A percentile compares a stretch with the other conserved stretches of the same genome.
These are phyloP conservation scores for Capsicum rhomboideum DNA, from an alignment of 257 asterid species.

Conservation along the genomic window DNA sequence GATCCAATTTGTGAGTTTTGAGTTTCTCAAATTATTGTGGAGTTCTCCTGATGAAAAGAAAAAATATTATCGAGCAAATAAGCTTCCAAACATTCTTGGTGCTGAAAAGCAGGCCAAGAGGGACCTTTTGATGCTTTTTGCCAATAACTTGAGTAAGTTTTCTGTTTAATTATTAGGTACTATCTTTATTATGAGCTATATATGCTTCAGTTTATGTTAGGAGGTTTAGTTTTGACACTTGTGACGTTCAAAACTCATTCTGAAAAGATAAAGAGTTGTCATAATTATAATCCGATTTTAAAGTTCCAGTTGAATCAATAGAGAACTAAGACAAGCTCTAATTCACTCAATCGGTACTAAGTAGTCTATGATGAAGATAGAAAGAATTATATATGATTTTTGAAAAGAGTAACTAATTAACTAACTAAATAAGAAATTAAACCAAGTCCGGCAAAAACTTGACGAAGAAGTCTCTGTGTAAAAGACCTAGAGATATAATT, in stretches of 20 bases:
- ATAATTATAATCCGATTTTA: neutral
- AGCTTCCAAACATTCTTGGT: slow-evolving; percentile 75
- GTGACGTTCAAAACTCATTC: neutral
- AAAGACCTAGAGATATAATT: too few species aligned
- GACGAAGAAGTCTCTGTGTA: too few species aligned
- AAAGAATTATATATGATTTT: neutral
- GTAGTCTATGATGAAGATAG: neutral
- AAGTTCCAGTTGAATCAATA: neutral
- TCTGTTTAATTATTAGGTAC: neutral
- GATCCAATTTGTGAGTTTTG: too few species aligned
- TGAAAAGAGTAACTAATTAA: neutral
- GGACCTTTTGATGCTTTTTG: slow-evolving; percentile 85
- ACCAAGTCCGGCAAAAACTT: neutral
- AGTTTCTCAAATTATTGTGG: too few species aligned
- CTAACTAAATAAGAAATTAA: neutral
- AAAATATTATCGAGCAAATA: slow-evolving; percentile 15
- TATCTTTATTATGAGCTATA: neutral
- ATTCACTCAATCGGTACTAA: neutral
- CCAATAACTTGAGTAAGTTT: slow-evolving; percentile 83
- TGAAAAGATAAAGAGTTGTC: neutral
- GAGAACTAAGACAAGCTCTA: neutral
- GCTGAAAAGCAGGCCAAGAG: slow-evolving; percentile 89
- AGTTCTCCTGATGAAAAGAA: too few species aligned
- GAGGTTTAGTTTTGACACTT: neutral
- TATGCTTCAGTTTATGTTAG: neutral